phyloP scores from a whole-genome alignment of 192 early-diverging fungal genomes.

The Coemansia sp. region DNA sequence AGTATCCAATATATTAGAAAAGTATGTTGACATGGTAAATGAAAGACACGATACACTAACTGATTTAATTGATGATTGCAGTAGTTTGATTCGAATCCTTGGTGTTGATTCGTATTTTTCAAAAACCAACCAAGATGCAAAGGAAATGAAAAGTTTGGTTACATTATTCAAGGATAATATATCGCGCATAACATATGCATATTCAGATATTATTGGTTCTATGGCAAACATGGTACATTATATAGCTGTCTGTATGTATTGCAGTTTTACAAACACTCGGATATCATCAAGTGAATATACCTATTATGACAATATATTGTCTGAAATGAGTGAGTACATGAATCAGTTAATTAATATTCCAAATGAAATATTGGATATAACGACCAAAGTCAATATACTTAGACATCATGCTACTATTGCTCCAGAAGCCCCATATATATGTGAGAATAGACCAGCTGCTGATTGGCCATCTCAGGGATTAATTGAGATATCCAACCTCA shows the following conservation, averaged over 20 bases:
- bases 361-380: not conserved
- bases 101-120: too few species aligned
- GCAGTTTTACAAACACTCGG: not conserved
- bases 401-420: constrained; percentile 56
- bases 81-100: too few species aligned
- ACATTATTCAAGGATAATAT: too few species aligned
- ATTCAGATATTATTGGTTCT: too few species aligned
- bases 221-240: not conserved
- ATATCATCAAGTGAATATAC: not conserved
- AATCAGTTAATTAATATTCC: not conserved
- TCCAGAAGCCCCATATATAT: constrained; percentile 25
- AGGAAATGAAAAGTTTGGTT: too few species aligned
- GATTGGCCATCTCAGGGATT: constrained; percentile 52
- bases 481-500: constrained; percentile 42
- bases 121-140: too few species aligned
- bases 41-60: too few species aligned
- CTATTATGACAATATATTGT: not conserved
- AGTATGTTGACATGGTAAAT: not conserved
- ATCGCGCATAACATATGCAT: too few species aligned
- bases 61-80: too few species aligned
- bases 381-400: constrained; percentile 44
- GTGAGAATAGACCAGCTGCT: constrained; percentile 21
- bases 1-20: not conserved
- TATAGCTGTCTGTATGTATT: not conserved
- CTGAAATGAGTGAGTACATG: not conserved